Conservation (phyloP, 768 basidiomycete species). For the Scleroderma bovista region DNA sequence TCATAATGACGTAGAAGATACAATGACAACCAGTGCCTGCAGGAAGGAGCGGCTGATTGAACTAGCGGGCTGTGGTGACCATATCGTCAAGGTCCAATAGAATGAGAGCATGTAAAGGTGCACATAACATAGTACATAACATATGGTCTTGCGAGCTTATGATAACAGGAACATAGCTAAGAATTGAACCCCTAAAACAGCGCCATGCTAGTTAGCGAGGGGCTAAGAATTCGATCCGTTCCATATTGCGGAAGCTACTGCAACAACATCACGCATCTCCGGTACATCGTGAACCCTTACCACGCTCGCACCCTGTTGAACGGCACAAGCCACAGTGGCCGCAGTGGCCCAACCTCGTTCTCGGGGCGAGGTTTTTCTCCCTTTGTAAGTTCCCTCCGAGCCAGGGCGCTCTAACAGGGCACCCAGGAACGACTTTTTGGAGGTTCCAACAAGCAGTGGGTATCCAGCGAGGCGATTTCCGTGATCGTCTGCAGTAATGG, state of each 20-base stretch:
- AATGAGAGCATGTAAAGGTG: too few species aligned
- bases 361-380: slow-evolving; percentile 51
- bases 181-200: not conserved
- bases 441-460: slow-evolving; percentile 70
- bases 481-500: slow-evolving; percentile 38
- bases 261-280: slow-evolving; percentile 69
- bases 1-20: too few species aligned
- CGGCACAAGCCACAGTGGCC: slow-evolving; percentile 64
- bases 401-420: slow-evolving; percentile 48
- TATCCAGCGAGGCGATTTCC: slow-evolving; percentile 53
- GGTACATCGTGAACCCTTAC: slow-evolving; percentile 80
- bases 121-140: too few species aligned
- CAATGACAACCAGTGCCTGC: too few species aligned
- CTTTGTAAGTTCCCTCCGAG: slow-evolving; percentile 32
- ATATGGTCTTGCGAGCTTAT: too few species aligned
- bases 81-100: too few species aligned
- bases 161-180: too few species aligned
- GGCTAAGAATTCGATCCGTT: not conserved
- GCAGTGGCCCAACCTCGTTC: slow-evolving; percentile 79
- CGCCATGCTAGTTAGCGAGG: too few species aligned
- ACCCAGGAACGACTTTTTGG: slow-evolving; percentile 83
- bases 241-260: slow-evolving; percentile 61
- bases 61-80: too few species aligned
- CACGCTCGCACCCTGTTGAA: slow-evolving; percentile 66
- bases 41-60: too few species aligned